A percentile compares a stretch with the other conserved stretches of the same genome.
Conservation (phyloP, 169 alveolate genomes). For the Cryptosporidium felis region DNA sequence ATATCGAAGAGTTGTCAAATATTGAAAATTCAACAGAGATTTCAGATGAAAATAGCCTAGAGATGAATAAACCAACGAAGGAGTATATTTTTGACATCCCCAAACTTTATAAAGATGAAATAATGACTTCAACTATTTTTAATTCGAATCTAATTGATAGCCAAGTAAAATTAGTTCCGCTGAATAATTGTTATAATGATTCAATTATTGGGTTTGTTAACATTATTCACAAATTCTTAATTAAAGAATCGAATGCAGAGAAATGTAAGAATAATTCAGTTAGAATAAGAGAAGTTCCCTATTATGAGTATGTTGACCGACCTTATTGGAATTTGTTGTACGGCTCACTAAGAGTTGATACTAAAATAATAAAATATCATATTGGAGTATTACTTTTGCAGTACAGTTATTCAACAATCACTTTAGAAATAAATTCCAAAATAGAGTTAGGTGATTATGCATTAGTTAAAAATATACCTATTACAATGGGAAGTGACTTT, state of each 20-base stretch:
- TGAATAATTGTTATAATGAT: neutral
- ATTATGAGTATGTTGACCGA: slow-evolving; percentile 20
- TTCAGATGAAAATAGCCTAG: neutral
- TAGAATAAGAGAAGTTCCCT: neutral
- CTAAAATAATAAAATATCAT: neutral
- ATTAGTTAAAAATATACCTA: neutral
- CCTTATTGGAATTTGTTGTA: slow-evolving; percentile 18
- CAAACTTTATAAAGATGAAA: neutral
- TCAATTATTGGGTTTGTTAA: slow-evolving; percentile 37
- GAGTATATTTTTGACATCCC: neutral
- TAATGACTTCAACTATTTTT: neutral
- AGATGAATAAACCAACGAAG: neutral
- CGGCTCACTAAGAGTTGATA: neutral
- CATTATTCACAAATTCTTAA: slow-evolving; percentile 2
- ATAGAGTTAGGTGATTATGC: neutral
- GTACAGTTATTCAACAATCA: neutral
- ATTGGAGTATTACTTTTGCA: slow-evolving; percentile 8
- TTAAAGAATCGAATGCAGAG: neutral
- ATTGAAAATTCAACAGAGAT: neutral
- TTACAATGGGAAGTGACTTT: neutral
- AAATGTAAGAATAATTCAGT: neutral
- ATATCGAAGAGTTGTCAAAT: slow-evolving; percentile 26
- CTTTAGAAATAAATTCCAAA: slow-evolving; percentile 18
- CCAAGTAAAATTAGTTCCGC: neutral
- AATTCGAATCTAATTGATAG: neutral